Evolutionary conservation across 2,329 filamentous ascomycete genomes (phyloP), one percentile per base, ranked within the genome.

Genomic region (Penicillium occitanis): DNA sequence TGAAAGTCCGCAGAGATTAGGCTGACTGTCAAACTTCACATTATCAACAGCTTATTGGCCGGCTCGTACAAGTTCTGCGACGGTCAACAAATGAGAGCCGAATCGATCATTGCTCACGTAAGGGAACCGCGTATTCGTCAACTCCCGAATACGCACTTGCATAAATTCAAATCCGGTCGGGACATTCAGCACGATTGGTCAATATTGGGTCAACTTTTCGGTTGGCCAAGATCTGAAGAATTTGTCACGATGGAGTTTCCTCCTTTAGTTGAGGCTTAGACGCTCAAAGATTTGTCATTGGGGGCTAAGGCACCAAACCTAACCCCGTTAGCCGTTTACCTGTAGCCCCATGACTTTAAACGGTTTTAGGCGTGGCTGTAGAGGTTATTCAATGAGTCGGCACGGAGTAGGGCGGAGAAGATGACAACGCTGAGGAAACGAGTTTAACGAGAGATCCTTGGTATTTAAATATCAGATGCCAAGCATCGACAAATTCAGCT

Each of bases 81-180:
- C n/a, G 25, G 30, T 51, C 5, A 28, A 51, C 25, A 7, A 33
- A 53, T 33, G 17, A 33, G 28, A 10, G 13, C 30, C 33, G 30
- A 25, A 51, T 30, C 48, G 22, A 42, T 17, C 19, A 55, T 13
- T 17, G 28, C 59, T 51, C 42, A 25, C 28, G 51, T 58, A 46
- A 42, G 5, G 25, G 25, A 33, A 35, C 28, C 3, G 55, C 55
- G 63, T 60, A 53, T 61, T 60, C 63, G 63, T 14, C 17, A 35
- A 35, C 22, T 65, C 11, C 40, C 63, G 63, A 61, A 61, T 65
- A 65, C 55, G 63, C 55, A 61, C 44, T 37, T 65, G 44, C 55
- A 53, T 65, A 7, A 51, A 44, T 35, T 53, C 22, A 33, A 44
- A 46, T 22, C 13, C 25, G 22, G 42, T 22, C n/a, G 25, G n/a